Evolutionary conservation across 208 protist genomes (phyloP), one percentile per base, ranked within the genome.

Genomic region (Leishmania lainsoni): DNA sequence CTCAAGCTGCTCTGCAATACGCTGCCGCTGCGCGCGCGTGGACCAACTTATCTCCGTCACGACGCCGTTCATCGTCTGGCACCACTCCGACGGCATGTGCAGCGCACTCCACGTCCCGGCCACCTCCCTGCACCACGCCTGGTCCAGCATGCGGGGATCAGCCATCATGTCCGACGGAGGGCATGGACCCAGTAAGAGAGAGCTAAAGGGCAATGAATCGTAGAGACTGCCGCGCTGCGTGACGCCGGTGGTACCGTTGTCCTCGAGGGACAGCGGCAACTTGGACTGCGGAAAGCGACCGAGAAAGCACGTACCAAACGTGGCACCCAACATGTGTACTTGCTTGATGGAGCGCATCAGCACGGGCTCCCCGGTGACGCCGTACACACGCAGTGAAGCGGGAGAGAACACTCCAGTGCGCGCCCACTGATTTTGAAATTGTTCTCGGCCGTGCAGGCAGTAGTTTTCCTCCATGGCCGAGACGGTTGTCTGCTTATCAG

Each of bases 1-100:
- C 66, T 93, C 86, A 45, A 97, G 86, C 85, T 95, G 91, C 72
- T 86, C 66, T 35, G 66, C 20, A 42, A 93, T 86, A 20, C 65
- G 71, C 35, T 45, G 68, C 16, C 81, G 85, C 51, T 84, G 45
- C 61, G 39, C 78, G 3, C 51, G 54, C 10, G 77, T 84, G 0
- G 68, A 66, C 92, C 92, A 97, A 58, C 68, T 68, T 35, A 63
- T 12, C 59, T 83, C 76, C 48, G 87, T 86, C 66, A 94, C 86
- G 5, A 83, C 65, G 22, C 91, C 92, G 68, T 83, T 91, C 63
- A 88, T 84, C 39, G 56, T 52, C 8, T 83, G 73, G 32, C 79
- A 84, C 92, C 93, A 97, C 71, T 84, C 84, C 29, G 86, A 88
- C 5, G 91, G 84, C 68, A 75, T 68, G 77, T 83, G 83, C 42